Base-by-base conservation (phyloP, 768 basidiomycete genomes). In the Leccinum rimulosum region DNA sequence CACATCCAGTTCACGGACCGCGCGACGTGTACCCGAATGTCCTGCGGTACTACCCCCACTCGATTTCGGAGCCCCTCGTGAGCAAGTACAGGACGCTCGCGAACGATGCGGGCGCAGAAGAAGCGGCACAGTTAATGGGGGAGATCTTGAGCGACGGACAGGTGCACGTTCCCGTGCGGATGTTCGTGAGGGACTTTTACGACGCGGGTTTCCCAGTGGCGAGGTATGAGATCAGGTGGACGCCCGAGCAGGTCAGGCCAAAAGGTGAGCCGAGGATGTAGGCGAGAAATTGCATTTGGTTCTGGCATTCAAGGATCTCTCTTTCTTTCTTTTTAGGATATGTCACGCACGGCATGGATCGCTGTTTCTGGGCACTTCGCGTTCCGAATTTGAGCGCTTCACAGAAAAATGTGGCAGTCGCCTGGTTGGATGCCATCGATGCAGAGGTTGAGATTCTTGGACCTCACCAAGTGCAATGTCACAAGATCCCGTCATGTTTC, bases 281-380 rank as follows among this genome's bases (percentile, higher is more conserved):
- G 22, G 3, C 28, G 9, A 1, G 45, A 31, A n/a, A 22, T 22
- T 49, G 40, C 3, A 5, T 52, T 31, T 17, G 10, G 22, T 30
- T 35, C 49, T 36, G 19, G 36, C 22, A 12, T 2, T 45, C 22
- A 22, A 22, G 12, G 9, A 40, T 40, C 40, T n/a, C 40, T 43
- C 8, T 3, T n/a, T 38, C 14, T 22, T 15, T 15, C 38, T 9
- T 48, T 15, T 54, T 55, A 89, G 87, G 86, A 1, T 83, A 84
- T 55, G 85, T 91, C 6, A 89, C 88, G 0, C 90, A 92, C 64
- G 87, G 75, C 6, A 82, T 82, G 8, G 91, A 92, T 64, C 77
- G 85, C 6, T 59, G 74, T 28, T 54, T 91, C 17, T 91, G 88
- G 84, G 79, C 85, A 2, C 73, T 90, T 15, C 78, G 84, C 5